Base-by-base conservation (phyloP, 441 rosid species). In the Sinapis alba region DNA sequence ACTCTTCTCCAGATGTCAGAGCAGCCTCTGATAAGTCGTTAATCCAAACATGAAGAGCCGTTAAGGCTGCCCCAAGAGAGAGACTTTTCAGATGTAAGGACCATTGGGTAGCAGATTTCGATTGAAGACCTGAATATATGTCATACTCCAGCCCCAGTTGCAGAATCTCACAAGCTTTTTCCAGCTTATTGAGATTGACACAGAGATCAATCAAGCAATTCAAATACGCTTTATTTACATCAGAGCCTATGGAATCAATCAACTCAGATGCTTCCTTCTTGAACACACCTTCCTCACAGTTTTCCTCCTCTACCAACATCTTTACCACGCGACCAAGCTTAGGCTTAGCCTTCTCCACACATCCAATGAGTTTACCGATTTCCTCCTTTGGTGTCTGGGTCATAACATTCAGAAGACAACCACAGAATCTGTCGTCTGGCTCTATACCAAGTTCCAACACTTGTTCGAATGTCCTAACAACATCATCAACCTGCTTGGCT, bases 201-300 rank as follows among this genome's bases (percentile, higher is more conserved):
- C 98, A 95, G 36, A 92, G 88, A 80, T 95, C 97, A n/a, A 92
- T 88, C 72, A 95, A 86, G 85, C 96, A 87, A 83, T 92, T 95
- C 81, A 92, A 87, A 79, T 83, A 88, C 6, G 96, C 92, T 84
- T 90, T 95, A 84, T 78, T 92, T 61, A 88, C 97, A 54, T 89
- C 96, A 12, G 78, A 58, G 81, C 84, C 76, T 7, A 87, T 76
- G 32, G 83, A 83, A 69, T 80, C 73, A 66, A 95, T 79, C 72
- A 95, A 87, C 71, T 86, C 91, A 11, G 77, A 82, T 24, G 86
- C 85, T 78, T 81, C 86, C 24, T 81, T 83, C 82, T 85, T 87
- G 58, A 95, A 84, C 51, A 80, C 57, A 28, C 79, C 89, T 72
- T 82, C 86, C 68, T 83, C 86, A 8, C 15, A 54, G 20, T 65